These are phyloP conservation scores for Globisporangium lucens DNA, from an alignment of 352 stramenopile genomes.

Conservation along the genomic window DNA sequence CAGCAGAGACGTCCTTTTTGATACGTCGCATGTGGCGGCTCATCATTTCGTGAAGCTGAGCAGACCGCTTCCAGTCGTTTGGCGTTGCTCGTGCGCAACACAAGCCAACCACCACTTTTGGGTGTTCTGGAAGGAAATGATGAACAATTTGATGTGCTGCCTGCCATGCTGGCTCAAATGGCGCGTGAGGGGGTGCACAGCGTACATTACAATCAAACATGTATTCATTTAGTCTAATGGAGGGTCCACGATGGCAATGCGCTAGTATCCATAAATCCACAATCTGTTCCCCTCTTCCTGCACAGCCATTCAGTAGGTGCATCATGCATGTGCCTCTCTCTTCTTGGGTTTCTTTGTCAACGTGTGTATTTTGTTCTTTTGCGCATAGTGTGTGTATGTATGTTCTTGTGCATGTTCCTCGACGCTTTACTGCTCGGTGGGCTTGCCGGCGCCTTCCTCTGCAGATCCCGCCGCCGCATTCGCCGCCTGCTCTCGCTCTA, in stretches of 20 bases:
- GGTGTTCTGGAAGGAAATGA: conserved; percentile 13
- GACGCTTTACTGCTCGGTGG: conserved; percentile 2
- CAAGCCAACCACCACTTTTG: background rate
- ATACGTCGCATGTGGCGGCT: too few relatives aligned
- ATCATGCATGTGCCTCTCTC: background rate
- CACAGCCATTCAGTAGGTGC: background rate
- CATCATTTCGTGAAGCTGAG: too few relatives aligned
- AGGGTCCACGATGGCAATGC: background rate
- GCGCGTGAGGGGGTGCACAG: background rate
- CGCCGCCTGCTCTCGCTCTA: conserved; percentile 39
- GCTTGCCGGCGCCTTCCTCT: conserved; percentile 21
- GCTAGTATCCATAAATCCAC: background rate
- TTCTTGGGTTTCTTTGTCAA: background rate
- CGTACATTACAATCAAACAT: background rate
- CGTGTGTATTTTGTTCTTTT: conserved; percentile 6
- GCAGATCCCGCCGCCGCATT: conserved; percentile 15
- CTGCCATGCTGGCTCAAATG: background rate
- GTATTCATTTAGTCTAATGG: background rate
- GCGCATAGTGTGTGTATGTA: background rate
- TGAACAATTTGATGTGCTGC: background rate
- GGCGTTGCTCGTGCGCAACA: background rate
- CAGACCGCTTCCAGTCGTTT: too few relatives aligned
- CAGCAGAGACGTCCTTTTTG: too few relatives aligned
- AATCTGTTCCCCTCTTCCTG: background rate
- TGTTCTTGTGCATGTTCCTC: background rate